phyloP scores from a whole-genome alignment of 225 moss, liverwort and hornwort species.

The Rhytidiadelphus loreus region DNA sequence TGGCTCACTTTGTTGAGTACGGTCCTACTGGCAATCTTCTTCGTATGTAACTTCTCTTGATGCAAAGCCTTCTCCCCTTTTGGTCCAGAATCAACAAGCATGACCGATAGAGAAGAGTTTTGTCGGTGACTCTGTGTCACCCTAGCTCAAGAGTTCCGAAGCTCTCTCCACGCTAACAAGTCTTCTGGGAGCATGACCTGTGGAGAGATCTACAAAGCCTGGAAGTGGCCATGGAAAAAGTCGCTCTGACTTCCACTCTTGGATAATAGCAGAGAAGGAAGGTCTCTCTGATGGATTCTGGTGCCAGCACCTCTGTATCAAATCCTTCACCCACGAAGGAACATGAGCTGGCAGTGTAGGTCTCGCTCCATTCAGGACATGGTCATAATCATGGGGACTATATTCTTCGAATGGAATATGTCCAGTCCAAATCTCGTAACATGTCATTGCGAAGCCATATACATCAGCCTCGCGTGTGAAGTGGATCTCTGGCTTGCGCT shows the following conservation, averaged over 20 bases:
- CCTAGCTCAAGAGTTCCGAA: too few relatives aligned
- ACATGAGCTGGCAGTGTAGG: background rate
- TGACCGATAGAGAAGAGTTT: too few relatives aligned
- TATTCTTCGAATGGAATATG: background rate
- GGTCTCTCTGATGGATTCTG: background rate
- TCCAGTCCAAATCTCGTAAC: background rate
- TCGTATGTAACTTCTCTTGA: too few relatives aligned
- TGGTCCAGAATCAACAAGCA: background rate
- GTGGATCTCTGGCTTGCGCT: background rate
- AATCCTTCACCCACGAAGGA: background rate
- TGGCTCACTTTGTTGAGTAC: too few relatives aligned
- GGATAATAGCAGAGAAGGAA: background rate
- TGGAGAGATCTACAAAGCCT: too few relatives aligned
- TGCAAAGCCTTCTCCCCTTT: too few relatives aligned
- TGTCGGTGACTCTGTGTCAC: background rate
- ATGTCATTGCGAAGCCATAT: background rate
- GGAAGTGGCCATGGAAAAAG: too few relatives aligned
- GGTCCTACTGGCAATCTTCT: too few relatives aligned
- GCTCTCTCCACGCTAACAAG: background rate
- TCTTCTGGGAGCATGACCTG: too few relatives aligned
- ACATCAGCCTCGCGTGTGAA: background rate
- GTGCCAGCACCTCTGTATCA: background rate
- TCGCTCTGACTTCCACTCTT: background rate
- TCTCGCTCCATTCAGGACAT: background rate
- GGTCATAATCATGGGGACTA: background rate